Base-by-base conservation (phyloP, 345 rosid species). In the Sisymbrium altissimum region DNA sequence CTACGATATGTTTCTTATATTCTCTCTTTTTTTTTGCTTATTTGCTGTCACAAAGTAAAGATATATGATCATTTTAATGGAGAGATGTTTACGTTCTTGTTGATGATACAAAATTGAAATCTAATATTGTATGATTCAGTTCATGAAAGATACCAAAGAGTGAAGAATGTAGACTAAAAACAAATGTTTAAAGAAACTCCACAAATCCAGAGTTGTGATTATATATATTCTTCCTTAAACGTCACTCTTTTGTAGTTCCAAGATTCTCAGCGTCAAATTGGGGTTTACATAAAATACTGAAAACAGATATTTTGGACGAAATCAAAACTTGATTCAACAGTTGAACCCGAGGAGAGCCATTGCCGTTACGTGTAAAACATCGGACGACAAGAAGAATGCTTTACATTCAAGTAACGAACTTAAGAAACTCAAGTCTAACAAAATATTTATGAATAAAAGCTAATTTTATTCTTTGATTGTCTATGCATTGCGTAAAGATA, bases 171-270 rank as follows among this genome's bases (percentile, higher is more conserved):
- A 12, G 56, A 50, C 56, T 10, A 11, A 14, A 50, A 50, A 1
- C 55, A 50, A 2, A 27, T 27, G 29, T 27, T 27, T 27, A 27
- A 4, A 27, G 29, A 27, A 27, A 27, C 29, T 27, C 29, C 29
- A 3, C 29, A 27, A 27, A 27, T 27, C 29, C 29, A 50, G 54
- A 48, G 19, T 0, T 12, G 10, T 39, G 46, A 54, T 53, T 43
- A n/a, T 33, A 43, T 3, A n/a, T 11, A 11, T 27, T 32, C 21
- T 73, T 64, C 49, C 77, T 73, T 73, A 10, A 43, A 64, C 71
- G 71, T 64, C 25, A 73, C 71, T 64, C 77, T 64, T 54, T 64
- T 32, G 39, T 73, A 15, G 25, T 54, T 64, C 48, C 77, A 64
- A 73, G 77, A 73, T 23, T 73, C 44, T 61, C 21, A 27, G 27